phyloP scores from a whole-genome alignment of 2,329 filamentous ascomycete species.

The Paecilomyces niveus region DNA sequence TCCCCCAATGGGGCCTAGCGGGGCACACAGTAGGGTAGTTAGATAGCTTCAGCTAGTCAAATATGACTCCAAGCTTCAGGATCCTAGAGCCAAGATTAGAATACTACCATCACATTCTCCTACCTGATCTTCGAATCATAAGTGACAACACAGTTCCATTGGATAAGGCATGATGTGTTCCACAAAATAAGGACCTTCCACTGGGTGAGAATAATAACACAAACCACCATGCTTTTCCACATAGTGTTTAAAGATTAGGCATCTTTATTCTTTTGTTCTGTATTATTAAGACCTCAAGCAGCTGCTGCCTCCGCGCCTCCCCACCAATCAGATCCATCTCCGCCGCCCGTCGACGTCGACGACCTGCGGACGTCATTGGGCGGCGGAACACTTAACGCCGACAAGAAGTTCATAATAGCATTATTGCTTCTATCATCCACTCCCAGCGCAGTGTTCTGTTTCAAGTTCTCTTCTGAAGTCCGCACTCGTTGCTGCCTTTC shows the following conservation, averaged over 20 bases:
- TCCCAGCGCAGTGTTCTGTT: neutral
- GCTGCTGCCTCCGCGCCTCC: neutral
- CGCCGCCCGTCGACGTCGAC: neutral
- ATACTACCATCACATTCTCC: neutral
- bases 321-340: neutral
- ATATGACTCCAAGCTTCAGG: no score
- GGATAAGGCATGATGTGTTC: neutral
- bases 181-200: neutral
- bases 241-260: neutral
- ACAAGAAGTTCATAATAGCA: neutral
- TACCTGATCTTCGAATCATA: neutral
- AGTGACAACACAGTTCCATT: neutral
- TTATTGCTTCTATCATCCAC: neutral
- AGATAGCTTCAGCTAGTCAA: no score
- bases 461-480: neutral
- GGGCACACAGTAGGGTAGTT: no score
- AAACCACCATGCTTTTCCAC: no score
- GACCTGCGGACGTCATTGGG: slow-evolving; percentile 14
- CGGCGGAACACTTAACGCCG: slow-evolving; percentile 8
- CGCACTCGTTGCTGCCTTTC: neutral
- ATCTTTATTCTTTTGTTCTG: neutral
- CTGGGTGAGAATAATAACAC: neutral
- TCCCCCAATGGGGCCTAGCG: no score
- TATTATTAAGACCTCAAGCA: neutral
- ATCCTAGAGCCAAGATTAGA: no score